Conservation (phyloP, 2,329 filamentous ascomycete genomes). For the Pestalotiopsis fici region DNA sequence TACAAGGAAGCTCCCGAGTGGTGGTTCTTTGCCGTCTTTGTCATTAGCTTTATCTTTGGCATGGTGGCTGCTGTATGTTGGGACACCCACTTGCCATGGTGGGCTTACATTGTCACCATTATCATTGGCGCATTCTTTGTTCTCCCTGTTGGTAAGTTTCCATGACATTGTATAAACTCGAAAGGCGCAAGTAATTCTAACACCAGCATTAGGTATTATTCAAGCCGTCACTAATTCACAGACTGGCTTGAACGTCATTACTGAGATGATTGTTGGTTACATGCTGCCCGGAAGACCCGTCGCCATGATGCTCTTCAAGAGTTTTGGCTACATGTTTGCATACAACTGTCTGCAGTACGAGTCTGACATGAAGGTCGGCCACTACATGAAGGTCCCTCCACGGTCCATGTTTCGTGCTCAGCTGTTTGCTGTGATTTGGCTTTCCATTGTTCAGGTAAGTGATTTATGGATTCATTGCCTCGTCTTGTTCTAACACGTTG, state of each 20-base stretch:
- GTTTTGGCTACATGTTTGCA: conserved; percentile 38
- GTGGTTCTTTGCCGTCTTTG: conserved; percentile 53
- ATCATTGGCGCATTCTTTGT: conserved; percentile 8
- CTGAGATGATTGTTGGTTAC: conserved; percentile 73
- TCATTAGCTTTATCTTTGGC: conserved; percentile 48
- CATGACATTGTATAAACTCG: background rate
- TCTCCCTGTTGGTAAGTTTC: conserved; percentile 5
- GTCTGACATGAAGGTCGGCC: conserved; percentile 50
- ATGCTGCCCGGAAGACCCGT: conserved; percentile 71
- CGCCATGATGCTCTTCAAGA: conserved; percentile 79
- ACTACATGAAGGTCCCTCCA: conserved; percentile 53
- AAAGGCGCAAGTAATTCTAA: background rate
- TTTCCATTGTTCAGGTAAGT: conserved; percentile 34
- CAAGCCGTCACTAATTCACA: conserved; percentile 8
- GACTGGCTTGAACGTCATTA: conserved; percentile 56
- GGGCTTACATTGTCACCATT: conserved; percentile 9
- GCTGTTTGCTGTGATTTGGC: conserved; percentile 38
- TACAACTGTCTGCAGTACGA: conserved; percentile 1
- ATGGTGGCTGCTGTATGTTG: conserved; percentile 36
- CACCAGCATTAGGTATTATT: background rate
- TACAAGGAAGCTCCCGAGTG: conserved; percentile 57
- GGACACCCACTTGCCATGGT: conserved; percentile 40
- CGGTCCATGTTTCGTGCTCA: conserved; percentile 24
- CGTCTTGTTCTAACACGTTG: no score
- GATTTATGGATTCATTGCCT: no score